Conservation (phyloP, 2,329 filamentous ascomycete genomes). For the Furcasterigmium furcatum region DNA sequence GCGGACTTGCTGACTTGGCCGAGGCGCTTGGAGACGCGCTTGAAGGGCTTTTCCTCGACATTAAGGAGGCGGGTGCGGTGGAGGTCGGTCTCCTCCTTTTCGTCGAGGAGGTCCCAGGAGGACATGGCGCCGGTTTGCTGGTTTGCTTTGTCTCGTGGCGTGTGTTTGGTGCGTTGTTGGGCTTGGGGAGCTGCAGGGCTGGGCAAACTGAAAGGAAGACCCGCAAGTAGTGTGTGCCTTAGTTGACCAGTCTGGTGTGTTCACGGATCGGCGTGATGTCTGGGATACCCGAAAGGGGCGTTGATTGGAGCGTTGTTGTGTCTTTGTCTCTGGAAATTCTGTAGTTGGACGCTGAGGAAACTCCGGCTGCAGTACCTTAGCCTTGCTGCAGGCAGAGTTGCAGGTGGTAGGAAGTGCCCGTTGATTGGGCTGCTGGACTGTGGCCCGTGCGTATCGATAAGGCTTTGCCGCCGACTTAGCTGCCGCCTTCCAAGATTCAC, state of each 20-base stretch:
- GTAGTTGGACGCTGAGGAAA: not conserved
- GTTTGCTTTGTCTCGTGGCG: not conserved
- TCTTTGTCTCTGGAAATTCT: no score
- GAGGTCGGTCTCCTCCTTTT: conserved; percentile 75
- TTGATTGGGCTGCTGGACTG: not conserved
- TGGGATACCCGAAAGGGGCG: no score
- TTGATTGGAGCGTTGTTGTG: no score
- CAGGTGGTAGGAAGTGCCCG: not conserved
- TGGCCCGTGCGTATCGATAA: no score
- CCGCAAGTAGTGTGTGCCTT: no score
- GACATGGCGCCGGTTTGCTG: conserved; percentile 37
- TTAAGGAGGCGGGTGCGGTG: conserved; percentile 85
- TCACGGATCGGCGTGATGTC: no score
- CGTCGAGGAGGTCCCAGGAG: conserved; percentile 66
- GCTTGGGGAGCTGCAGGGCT: no score
- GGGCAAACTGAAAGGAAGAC: not conserved
- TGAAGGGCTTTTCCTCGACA: conserved; percentile 90
- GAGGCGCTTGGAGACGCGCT: conserved; percentile 80
- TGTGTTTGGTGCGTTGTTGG: not conserved
- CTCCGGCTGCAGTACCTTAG: not conserved
- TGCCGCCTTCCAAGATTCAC: no score
- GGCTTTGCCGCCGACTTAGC: no score
- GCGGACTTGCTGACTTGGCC: conserved; percentile 56
- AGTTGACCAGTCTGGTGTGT: no score
- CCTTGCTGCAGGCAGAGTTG: not conserved